Percentiles rank a stretch among this genome's conserved stretches.
These are phyloP conservation scores for Yamadazyma sp. DNA, from an alignment of 805 yeast genomes.

Conservation along the genomic window DNA sequence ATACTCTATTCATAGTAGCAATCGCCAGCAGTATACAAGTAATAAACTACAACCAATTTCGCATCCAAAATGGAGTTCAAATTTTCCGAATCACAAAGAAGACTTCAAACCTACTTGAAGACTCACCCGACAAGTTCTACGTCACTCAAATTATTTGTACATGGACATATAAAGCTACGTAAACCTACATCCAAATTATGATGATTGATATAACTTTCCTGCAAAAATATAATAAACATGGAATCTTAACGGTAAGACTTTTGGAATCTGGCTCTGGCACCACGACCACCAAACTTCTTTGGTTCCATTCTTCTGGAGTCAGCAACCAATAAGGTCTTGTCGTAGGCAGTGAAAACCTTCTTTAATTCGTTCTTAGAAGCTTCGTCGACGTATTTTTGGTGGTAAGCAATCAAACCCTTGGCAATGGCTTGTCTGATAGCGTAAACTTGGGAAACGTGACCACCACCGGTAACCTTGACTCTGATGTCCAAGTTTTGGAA, in stretches of 20 bases:
- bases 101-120: too few relatives aligned
- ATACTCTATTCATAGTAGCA: too few relatives aligned
- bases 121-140: constrained; percentile 2
- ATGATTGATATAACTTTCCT: constrained; percentile 3
- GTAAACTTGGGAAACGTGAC: constrained; percentile 99
- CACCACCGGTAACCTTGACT: constrained; percentile 99
- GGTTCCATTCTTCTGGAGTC: constrained; percentile 99
- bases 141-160: constrained; percentile 7
- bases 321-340: constrained; percentile 99
- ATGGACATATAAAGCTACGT: constrained; percentile 10
- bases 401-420: constrained; percentile 99
- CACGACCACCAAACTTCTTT: constrained; percentile 99
- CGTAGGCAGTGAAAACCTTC: constrained; percentile 96
- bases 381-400: constrained; percentile 99
- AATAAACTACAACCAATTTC: too few relatives aligned
- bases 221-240: constrained; percentile 7
- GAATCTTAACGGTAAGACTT: constrained; percentile 95
- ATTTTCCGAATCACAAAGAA: background rate
- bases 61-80: too few relatives aligned
- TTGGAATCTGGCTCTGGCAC: constrained; percentile 99
- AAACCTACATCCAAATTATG: constrained; percentile 10
- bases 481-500: constrained; percentile 98
- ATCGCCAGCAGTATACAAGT: too few relatives aligned
- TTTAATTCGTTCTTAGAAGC: constrained; percentile 99
- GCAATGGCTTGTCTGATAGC: constrained; percentile 99